Evolutionary conservation across 306 rosid species (phyloP), one percentile per base, ranked within the genome.

Genomic region (Cercis canadensis): DNA sequence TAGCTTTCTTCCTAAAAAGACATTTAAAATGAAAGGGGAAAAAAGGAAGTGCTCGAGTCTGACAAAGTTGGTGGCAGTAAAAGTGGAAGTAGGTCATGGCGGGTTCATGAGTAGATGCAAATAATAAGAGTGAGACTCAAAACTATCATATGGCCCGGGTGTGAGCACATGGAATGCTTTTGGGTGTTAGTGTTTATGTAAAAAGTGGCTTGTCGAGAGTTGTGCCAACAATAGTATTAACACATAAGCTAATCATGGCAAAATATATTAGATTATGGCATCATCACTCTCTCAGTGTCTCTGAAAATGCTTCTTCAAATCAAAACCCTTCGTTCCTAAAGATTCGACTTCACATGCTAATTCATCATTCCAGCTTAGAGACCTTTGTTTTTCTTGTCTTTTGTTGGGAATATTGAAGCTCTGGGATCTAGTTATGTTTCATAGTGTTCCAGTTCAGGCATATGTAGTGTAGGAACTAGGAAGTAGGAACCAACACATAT

Each of bases 301-400:
- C 59, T 54, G 10, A 14, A 56, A 69, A 65, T 67, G 73, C 13
- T 41, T 34, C 57, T 58, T 50, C 75, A 51, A 62, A 79, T 13
- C 8, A 43, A 55, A 56, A 43, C 69, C 40, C 39, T 16, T 41
- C 76, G 67, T 65, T 71, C 67, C 55, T 73, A 62, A 56, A 87
- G 96, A 92, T 87, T 88, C 96, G 78, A 77, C 29, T 69, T 83
- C 96, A 92, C 97, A 89, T 92, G 97, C 87, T 36, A 55, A 21
- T 46, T 64, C 82, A 85, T 82, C 76, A 57, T 78, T 83, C 84
- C 81, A 81, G 82, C 81, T 69, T 73, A 50, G 74, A 61, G 56
- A 32, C 36, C 29, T 64, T 72, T 76, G 45, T 37, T 82, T 72
- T 80, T 67, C 71, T 80, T 80, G 78, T 77, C 59, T 65, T 68